A percentile compares a stretch with the other conserved stretches of the same genome.
Evolutionary conservation across 257 asterid genomes (phyloP).

Genomic region (Penstemon barbatus): DNA sequence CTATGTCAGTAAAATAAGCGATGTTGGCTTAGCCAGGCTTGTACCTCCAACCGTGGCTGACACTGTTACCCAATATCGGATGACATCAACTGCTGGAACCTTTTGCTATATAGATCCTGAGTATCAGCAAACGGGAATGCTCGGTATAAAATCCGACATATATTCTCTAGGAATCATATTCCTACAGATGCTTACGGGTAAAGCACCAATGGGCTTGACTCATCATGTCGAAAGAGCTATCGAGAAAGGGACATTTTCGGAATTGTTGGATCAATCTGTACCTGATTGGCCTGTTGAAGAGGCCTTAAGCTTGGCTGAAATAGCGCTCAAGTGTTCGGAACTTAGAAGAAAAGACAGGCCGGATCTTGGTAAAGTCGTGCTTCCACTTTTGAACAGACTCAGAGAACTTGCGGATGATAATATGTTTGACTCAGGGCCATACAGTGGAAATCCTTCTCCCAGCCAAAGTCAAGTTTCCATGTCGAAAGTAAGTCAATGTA

Average conservation of each 20-base stretch:
- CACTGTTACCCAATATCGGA: constrained; percentile 36
- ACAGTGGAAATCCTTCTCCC: constrained; percentile 38
- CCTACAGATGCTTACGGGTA: constrained; percentile 38
- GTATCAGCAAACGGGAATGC: constrained; percentile 47
- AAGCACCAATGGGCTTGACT: constrained; percentile 36
- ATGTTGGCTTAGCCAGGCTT: constrained; percentile 41
- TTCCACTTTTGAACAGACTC: constrained; percentile 34
- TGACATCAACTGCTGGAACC: constrained; percentile 42
- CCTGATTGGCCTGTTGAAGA: constrained; percentile 36
- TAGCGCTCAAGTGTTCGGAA: constrained; percentile 34
- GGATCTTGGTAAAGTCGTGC: constrained; percentile 33
- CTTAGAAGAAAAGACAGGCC: constrained; percentile 42
- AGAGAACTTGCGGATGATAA: constrained; percentile 31
- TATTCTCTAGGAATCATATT: constrained; percentile 40
- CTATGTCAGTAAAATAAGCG: constrained; percentile 39
- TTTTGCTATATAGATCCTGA: constrained; percentile 41
- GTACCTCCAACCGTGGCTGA: constrained; percentile 39
- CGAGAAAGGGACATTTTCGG: constrained; percentile 30
- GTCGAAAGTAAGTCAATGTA: constrained; percentile 51
- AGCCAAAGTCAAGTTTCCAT: constrained; percentile 61
- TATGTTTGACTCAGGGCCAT: constrained; percentile 24
- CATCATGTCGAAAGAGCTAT: constrained; percentile 37
- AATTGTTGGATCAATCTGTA: constrained; percentile 34
- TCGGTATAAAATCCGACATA: constrained; percentile 40
- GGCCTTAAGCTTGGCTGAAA: constrained; percentile 32